phyloP scores from a whole-genome alignment of 2,329 filamentous ascomycete species.

The Cladosporium cucumerinum region DNA sequence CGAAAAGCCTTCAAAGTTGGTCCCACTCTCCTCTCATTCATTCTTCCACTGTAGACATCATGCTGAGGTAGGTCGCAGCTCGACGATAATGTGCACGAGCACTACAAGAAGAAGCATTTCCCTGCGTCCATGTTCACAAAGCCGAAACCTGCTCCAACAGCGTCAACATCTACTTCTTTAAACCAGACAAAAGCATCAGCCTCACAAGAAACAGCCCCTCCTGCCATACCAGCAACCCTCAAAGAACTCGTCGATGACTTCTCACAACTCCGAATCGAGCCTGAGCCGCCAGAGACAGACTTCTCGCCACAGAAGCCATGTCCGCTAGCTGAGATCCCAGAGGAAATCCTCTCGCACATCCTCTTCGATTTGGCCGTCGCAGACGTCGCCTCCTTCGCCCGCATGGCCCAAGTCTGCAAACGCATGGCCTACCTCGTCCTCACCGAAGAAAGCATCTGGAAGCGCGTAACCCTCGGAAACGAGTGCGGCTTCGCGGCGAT shows the following conservation, averaged over 20 bases:
- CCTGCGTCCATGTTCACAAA: slow-evolving; percentile 56
- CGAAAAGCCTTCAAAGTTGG: slow-evolving; percentile 81
- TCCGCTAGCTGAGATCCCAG: slow-evolving; percentile 71
- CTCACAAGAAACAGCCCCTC: slow-evolving; percentile 38
- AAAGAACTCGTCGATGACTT: slow-evolving; percentile 73
- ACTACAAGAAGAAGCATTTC: slow-evolving; percentile 90
- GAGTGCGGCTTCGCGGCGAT: slow-evolving; percentile 79
- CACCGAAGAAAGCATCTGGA: slow-evolving; percentile 85
- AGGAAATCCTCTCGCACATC: slow-evolving; percentile 81
- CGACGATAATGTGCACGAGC: slow-evolving; percentile 77
- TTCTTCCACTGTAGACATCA: slow-evolving; percentile 17
- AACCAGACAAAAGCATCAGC: slow-evolving; percentile 54
- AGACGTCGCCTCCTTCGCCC: slow-evolving; percentile 74
- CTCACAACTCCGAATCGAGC: slow-evolving; percentile 64
- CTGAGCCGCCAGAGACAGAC: slow-evolving; percentile 65
- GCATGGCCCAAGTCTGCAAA: slow-evolving; percentile 79
- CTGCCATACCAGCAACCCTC: slow-evolving; percentile 51
- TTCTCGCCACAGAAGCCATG: slow-evolving; percentile 72
- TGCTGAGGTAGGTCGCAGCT: slow-evolving; percentile 55
- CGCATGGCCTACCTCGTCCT: slow-evolving; percentile 79
- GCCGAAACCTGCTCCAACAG: slow-evolving; percentile 42
- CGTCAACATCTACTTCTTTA: slow-evolving; percentile 49
- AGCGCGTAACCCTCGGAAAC: slow-evolving; percentile 63
- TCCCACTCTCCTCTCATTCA: slow-evolving; percentile 12
- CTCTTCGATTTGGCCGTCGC: slow-evolving; percentile 66